phyloP scores from a whole-genome alignment of 148 eudicot species.

The Chenopodium berlandieri region DNA sequence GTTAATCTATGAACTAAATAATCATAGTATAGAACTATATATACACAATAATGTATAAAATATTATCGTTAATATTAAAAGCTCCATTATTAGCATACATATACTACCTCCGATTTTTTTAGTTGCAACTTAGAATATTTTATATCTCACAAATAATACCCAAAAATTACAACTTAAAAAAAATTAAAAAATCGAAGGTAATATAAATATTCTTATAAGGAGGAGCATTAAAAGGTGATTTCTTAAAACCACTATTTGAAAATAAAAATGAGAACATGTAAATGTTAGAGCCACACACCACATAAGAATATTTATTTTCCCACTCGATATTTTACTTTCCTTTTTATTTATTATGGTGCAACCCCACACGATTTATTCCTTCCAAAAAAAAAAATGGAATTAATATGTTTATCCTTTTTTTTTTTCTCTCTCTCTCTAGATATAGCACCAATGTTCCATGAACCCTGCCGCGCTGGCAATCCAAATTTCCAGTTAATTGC shows the following conservation, averaged over 20 bases:
- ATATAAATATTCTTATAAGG: too few relatives aligned
- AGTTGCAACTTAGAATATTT: too few relatives aligned
- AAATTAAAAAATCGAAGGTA: too few relatives aligned
- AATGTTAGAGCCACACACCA: background rate
- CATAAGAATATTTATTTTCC: conserved; percentile 1
- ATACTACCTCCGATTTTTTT: too few relatives aligned
- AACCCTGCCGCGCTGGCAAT: conserved; percentile 19
- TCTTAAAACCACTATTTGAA: background rate
- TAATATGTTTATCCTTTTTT: background rate
- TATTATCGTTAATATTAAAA: too few relatives aligned
- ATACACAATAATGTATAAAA: too few relatives aligned
- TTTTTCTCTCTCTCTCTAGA: background rate
- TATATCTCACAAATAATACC: too few relatives aligned
- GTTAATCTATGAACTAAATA: too few relatives aligned
- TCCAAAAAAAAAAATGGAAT: background rate
- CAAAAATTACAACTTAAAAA: too few relatives aligned
- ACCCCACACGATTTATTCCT: conserved; percentile 15
- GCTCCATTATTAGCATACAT: too few relatives aligned
- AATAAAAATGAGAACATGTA: background rate
- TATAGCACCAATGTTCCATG: conserved; percentile 11
- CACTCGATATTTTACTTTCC: background rate
- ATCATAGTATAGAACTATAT: too few relatives aligned
- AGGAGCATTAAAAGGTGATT: too few relatives aligned
- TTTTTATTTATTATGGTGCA: background rate
- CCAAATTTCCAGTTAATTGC: conserved; percentile 7